phyloP scores from a whole-genome alignment of 2,329 filamentous ascomycete genomes.

The Aspergillus terreus region DNA sequence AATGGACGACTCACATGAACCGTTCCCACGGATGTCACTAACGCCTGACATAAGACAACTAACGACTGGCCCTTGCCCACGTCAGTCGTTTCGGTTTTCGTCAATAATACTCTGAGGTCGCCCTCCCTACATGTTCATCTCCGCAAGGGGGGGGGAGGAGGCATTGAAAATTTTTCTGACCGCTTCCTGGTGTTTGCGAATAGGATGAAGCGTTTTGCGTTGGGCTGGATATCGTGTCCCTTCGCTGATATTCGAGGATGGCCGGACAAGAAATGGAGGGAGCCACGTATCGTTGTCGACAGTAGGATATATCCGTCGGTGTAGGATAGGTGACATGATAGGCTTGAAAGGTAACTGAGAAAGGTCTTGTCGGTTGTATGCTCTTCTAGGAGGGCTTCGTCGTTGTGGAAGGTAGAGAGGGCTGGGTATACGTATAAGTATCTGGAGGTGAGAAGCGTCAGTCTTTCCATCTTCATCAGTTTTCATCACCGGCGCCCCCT shows the following conservation, averaged over 20 bases:
- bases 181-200: background rate
- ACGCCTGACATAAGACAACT: background rate
- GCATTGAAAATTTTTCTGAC: background rate
- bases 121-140: background rate
- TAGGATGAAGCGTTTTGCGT: background rate
- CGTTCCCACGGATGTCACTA: background rate
- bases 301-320: background rate
- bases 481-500: background rate
- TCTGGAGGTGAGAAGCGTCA: too few species aligned
- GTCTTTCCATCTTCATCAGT: background rate
- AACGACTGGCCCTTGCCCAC: background rate
- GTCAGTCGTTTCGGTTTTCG: background rate
- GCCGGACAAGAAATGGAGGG: background rate
- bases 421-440: too few species aligned
- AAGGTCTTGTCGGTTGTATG: background rate
- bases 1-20: conserved; percentile 1
- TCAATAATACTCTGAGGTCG: background rate
- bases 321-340: background rate
- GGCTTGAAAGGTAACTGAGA: background rate
- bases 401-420: too few species aligned
- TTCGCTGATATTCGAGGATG: background rate
- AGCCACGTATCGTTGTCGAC: background rate
- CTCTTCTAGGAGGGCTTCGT: background rate
- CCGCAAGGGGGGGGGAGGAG: background rate
- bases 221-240: background rate